A percentile compares a stretch with the other conserved stretches of the same genome.
phyloP scores from a whole-genome alignment of 2,329 filamentous ascomycete genomes.

The Cordyceps javanica region DNA sequence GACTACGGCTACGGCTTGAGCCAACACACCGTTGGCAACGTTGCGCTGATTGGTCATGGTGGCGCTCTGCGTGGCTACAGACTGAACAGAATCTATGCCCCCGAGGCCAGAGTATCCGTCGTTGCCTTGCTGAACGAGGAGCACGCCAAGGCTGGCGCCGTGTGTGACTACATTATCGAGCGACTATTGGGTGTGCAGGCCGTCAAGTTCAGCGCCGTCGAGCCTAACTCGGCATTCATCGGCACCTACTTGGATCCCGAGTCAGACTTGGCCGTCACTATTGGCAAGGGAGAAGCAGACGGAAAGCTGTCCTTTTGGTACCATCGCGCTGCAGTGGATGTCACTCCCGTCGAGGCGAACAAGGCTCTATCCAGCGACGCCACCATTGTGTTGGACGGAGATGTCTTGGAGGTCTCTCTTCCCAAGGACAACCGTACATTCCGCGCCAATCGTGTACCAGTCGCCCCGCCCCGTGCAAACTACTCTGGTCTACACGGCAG shows the following conservation, averaged over 20 bases:
- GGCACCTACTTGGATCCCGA: conserved; percentile 33
- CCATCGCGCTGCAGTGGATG: conserved; percentile 18
- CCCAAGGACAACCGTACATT: conserved; percentile 18
- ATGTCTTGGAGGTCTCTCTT: conserved; percentile 23
- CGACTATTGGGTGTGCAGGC: conserved; percentile 22
- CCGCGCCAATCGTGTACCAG: conserved; percentile 1
- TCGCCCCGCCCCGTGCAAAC: neutral
- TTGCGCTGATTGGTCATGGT: conserved; percentile 29
- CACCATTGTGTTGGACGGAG: conserved; percentile 24
- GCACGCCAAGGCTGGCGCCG: conserved; percentile 19
- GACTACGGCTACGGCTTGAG: conserved; percentile 32
- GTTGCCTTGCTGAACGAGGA: conserved; percentile 36
- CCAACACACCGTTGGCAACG: conserved; percentile 21
- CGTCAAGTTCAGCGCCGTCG: conserved; percentile 9
- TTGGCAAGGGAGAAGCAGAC: conserved; percentile 18
- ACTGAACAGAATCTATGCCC: conserved; percentile 28
- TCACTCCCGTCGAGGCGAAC: conserved; percentile 19
- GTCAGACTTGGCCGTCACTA: conserved; percentile 26
- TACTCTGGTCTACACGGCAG: conserved; percentile 26
- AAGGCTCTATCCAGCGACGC: conserved; percentile 20
- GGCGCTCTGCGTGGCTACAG: conserved; percentile 37
- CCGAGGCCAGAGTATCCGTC: conserved; percentile 29
- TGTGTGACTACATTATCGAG: conserved; percentile 26
- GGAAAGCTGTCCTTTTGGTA: conserved; percentile 28
- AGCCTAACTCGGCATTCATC: conserved; percentile 22